phyloP scores from a whole-genome alignment of 768 basidiomycete genomes.

The Xanthoconium stramineum region DNA sequence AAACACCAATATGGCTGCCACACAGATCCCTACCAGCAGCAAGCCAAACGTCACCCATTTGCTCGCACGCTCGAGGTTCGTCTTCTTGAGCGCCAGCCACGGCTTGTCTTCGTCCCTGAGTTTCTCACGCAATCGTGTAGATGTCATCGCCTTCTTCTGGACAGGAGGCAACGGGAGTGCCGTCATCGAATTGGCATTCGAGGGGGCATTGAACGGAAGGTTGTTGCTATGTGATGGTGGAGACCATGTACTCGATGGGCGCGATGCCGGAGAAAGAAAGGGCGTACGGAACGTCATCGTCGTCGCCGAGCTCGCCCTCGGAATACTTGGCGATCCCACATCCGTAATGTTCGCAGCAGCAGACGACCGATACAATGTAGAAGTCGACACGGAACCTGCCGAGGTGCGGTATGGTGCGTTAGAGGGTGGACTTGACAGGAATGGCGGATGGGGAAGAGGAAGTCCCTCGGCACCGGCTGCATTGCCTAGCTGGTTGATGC shows the following conservation, averaged over 20 bases:
- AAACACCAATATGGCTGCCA: constrained; percentile 45
- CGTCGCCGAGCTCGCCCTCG: constrained; percentile 41
- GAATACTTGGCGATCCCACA: constrained; percentile 22
- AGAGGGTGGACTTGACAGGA: constrained; percentile 30
- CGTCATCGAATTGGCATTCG: constrained; percentile 26
- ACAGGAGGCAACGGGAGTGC: constrained; percentile 43
- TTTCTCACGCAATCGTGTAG: constrained; percentile 50
- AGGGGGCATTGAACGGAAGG: constrained; percentile 25
- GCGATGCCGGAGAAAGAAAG: constrained; percentile 66
- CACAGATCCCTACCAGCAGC: constrained; percentile 40
- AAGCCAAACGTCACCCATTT: constrained; percentile 48
- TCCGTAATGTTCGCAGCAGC: constrained; percentile 23
- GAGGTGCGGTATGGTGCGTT: constrained; percentile 41
- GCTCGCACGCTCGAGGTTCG: constrained; percentile 30
- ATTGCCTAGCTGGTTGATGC: constrained; percentile 16
- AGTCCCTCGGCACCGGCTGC: constrained; percentile 24
- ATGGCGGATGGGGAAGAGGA: constrained; percentile 46
- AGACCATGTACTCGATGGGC: constrained; percentile 61
- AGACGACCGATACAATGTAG: constrained; percentile 30
- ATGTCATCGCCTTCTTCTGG: constrained; percentile 34
- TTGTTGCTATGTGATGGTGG: constrained; percentile 44
- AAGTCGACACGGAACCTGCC: constrained; percentile 20
- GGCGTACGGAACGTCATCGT: constrained; percentile 56
- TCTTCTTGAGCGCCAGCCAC: constrained; percentile 40
- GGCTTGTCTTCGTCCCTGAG: constrained; percentile 48